Base-by-base conservation (phyloP, 192 early-diverging fungal genomes). In the Thamnidium elegans region DNA sequence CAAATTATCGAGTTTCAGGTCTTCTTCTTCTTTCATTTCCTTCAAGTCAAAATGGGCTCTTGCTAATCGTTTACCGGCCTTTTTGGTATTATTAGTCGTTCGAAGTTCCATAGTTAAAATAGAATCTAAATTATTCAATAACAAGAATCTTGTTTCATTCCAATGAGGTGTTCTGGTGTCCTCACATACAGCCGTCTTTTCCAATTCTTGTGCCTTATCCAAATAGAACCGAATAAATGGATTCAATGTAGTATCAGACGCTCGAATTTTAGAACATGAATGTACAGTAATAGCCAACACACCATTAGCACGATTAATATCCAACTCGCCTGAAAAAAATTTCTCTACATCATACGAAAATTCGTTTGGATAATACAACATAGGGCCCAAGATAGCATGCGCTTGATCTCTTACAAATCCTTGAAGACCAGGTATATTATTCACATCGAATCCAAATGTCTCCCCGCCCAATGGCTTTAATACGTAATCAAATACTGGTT, bases 391-490 rank as follows among this genome's bases (percentile, higher is more conserved):
- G 8, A 75, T 84, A 30, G 78, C 71, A 67, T 87, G 82, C 26
- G 79, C 78, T 70, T 81, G 81, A 63, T 82, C 78, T 31, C 78
- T 74, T 31, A 84, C 83, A 62, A 91, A 89, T 0, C 76, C 76
- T 63, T 81, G 79, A 62, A 92, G 73, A 1, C 87, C 90, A 13
- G 90, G 90, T 19, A 89, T 81, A 67, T 91, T 85, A 73, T 87
- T 88, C 59, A 93, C 79, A 75, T 93, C 91, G 53, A 87, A 78
- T 8, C 86, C 86, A 65, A 87, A 75, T 3, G 83, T 84, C 21
- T 88, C 83, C 42, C 84, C 86, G 34, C 86, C 86, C 17, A 95
- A 69, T 0, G 93, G 93, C 50, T 89, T 82, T 23, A 95, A 77
- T 23, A 80, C 83, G 81, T 92, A 95, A 71, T 92, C 87, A 43